These are phyloP conservation scores for Wickerhamomyces sp. DNA, from an alignment of 1,139 yeast genomes.

Conservation along the genomic window DNA sequence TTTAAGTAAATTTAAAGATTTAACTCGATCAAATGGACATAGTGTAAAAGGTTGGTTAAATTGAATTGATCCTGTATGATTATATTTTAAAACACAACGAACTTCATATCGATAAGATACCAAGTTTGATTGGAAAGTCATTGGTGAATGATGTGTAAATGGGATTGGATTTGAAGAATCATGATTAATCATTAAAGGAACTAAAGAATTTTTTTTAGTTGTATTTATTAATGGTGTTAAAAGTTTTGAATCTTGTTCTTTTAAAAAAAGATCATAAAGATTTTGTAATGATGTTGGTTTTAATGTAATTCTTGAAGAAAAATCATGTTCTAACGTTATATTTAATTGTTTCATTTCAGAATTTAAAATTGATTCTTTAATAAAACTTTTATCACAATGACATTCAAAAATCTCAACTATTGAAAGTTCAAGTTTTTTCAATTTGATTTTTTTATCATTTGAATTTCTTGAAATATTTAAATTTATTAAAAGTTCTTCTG, in stretches of 20 bases:
- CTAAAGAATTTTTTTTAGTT: constrained; percentile 12
- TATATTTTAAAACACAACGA: constrained; percentile 42
- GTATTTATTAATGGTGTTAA: constrained; percentile 1
- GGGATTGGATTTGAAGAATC: constrained; percentile 27
- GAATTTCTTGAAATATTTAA: constrained; percentile 35
- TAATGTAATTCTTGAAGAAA: background rate
- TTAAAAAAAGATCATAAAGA: constrained; percentile 13
- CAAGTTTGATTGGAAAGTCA: constrained; percentile 45
- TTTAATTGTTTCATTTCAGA: constrained; percentile 3
- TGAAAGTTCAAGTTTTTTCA: constrained; percentile 44
- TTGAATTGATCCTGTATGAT: constrained; percentile 43
- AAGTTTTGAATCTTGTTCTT: constrained; percentile 17
- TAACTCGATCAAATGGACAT: constrained; percentile 45
- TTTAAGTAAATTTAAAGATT: constrained; percentile 39
- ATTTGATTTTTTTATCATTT: constrained; percentile 32
- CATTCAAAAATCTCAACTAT: constrained; percentile 45
- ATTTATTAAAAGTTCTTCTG: constrained; percentile 37
- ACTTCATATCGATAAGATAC: constrained; percentile 51
- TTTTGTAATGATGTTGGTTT: constrained; percentile 4
- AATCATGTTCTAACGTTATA: constrained; percentile 1
- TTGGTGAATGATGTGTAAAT: constrained; percentile 32
- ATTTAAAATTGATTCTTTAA: constrained; percentile 14
- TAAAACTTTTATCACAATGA: constrained; percentile 21
- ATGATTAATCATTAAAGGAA: constrained; percentile 26
- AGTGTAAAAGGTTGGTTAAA: constrained; percentile 48